phyloP scores from a whole-genome alignment of 768 basidiomycete species.

The Lactifluus echinatus region DNA sequence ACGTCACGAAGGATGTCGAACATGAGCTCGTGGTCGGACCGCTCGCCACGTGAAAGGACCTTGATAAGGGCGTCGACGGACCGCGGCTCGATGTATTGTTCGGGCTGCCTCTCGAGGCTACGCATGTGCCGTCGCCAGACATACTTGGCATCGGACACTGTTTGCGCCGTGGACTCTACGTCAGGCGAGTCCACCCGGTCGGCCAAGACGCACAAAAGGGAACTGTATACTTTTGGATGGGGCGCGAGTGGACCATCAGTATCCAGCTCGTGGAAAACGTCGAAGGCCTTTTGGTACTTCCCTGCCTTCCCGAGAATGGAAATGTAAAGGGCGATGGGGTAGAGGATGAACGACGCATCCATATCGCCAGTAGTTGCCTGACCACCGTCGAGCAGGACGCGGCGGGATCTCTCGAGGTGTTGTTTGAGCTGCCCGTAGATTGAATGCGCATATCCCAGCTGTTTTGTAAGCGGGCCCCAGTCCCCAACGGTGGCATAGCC shows the following conservation, averaged over 20 bases:
- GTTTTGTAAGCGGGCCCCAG: slow-evolving; percentile 51
- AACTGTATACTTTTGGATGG: slow-evolving; percentile 51
- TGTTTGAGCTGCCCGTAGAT: slow-evolving; percentile 51
- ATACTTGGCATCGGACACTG: slow-evolving; percentile 50
- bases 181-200: slow-evolving; percentile 23
- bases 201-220: slow-evolving; percentile 49
- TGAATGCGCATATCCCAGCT: slow-evolving; percentile 50
- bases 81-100: slow-evolving; percentile 45
- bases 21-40: slow-evolving; percentile 55
- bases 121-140: slow-evolving; percentile 63
- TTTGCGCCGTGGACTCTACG: slow-evolving; percentile 16
- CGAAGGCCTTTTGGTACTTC: slow-evolving; percentile 59
- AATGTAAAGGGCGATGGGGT: slow-evolving; percentile 54
- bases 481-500: slow-evolving; percentile 54
- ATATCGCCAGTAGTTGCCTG: slow-evolving; percentile 41
- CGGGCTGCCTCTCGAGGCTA: slow-evolving; percentile 35
- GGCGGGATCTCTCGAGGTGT: slow-evolving; percentile 40
- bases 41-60: slow-evolving; percentile 46
- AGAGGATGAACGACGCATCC: neutral
- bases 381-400: no score
- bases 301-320: slow-evolving; percentile 54
- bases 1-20: slow-evolving; percentile 55
- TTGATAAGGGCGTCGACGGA: slow-evolving; percentile 44
- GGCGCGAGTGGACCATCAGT: slow-evolving; percentile 55
- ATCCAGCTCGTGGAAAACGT: slow-evolving; percentile 64